A percentile compares a stretch with the other conserved stretches of the same genome.
Evolutionary conservation across 2,329 filamentous ascomycete genomes (phyloP).

Genomic region (Fusarium albosuccineum): DNA sequence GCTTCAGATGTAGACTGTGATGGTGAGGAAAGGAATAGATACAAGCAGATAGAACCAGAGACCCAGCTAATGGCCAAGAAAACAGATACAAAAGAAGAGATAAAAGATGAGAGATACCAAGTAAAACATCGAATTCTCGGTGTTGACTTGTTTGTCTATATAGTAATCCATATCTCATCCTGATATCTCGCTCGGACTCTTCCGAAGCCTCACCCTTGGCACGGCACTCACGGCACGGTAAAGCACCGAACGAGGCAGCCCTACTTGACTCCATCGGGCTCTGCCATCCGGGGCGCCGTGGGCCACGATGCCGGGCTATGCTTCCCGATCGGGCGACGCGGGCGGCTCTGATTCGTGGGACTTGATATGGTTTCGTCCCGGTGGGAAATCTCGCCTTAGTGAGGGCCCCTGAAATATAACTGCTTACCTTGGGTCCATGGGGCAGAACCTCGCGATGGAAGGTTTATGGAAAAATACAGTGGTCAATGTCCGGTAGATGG

Average conservation of each 20-base stretch:
- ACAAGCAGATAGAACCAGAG: constrained; percentile 27
- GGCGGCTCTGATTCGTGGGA: constrained; percentile 36
- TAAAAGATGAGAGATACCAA: not conserved
- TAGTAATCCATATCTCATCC: constrained; percentile 13
- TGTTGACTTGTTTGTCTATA: not conserved
- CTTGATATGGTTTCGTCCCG: constrained; percentile 7
- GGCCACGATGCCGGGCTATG: constrained; percentile 12
- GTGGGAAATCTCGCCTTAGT: not conserved
- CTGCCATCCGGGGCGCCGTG: not conserved
- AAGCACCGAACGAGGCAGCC: constrained; percentile 13
- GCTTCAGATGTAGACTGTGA: not conserved
- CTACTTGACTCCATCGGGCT: constrained; percentile 21
- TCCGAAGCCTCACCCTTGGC: constrained; percentile 32
- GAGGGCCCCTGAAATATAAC: not conserved
- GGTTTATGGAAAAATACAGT: not conserved
- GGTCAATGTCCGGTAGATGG: not conserved
- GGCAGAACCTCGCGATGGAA: not conserved
- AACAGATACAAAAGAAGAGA: constrained; percentile 8
- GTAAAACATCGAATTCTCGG: not conserved
- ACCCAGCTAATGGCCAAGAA: constrained; percentile 30
- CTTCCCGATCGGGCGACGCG: constrained; percentile 34
- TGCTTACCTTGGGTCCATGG: not conserved
- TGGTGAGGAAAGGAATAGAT: constrained; percentile 9
- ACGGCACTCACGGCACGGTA: constrained; percentile 35
- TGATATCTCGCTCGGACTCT: constrained; percentile 1